A percentile compares a stretch with the other conserved stretches of the same genome.
phyloP scores from a whole-genome alignment of 495 filamentous ascomycete species.

The Daldinia vernicosa region DNA sequence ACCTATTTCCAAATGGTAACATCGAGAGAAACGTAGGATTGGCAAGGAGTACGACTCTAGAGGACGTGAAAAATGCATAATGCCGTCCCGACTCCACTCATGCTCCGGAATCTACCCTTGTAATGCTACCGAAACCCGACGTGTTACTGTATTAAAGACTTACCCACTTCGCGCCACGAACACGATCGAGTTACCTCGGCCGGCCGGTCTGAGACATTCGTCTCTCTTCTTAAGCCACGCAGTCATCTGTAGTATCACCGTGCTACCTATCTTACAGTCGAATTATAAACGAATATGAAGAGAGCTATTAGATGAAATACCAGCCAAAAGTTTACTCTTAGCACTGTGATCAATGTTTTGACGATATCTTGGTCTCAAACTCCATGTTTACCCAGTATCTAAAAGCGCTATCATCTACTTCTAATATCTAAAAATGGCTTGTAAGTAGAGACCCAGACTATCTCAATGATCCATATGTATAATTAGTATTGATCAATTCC shows the following conservation, averaged over 20 bases:
- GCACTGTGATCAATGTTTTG: not conserved
- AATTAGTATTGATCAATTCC: not conserved
- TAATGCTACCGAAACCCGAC: conserved; percentile 6
- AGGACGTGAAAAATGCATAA: not conserved
- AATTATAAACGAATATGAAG: not conserved
- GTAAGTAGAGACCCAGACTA: conserved; percentile 11
- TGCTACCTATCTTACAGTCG: not conserved
- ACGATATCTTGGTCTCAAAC: not conserved
- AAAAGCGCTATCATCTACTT: not conserved
- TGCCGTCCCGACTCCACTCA: not conserved
- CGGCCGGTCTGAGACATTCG: not conserved
- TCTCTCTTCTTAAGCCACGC: not conserved
- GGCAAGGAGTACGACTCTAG: not conserved
- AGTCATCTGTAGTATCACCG: not conserved
- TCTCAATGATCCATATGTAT: not conserved
- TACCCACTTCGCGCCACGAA: not conserved
- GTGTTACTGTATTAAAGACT: not conserved
- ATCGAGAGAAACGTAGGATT: not conserved
- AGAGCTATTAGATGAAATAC: not conserved
- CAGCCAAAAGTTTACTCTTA: not conserved
- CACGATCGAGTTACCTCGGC: conserved; percentile 1
- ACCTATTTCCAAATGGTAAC: not conserved
- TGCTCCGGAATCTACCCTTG: not conserved
- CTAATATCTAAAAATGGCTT: conserved; percentile 19
- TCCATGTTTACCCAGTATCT: not conserved